These are phyloP conservation scores for Trapa incisa DNA, from an alignment of 345 rosid species.

Conservation along the genomic window DNA sequence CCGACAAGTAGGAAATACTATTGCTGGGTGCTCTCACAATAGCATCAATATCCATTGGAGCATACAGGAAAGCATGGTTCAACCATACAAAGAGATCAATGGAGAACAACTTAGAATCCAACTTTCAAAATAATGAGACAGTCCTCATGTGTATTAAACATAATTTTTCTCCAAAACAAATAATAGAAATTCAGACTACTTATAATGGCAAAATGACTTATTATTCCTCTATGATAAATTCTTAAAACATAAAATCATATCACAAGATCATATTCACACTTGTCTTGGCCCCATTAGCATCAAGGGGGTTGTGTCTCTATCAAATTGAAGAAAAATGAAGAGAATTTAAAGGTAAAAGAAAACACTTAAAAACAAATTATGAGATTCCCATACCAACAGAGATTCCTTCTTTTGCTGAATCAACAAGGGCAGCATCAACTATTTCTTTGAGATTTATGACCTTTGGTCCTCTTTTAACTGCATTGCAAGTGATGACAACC, in stretches of 20 bases:
- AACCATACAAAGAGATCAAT: too few relatives aligned
- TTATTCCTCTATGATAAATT: too few relatives aligned
- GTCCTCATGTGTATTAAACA: too few relatives aligned
- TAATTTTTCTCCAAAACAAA: too few relatives aligned
- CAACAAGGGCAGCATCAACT: constrained; percentile 70
- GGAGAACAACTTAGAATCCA: not conserved
- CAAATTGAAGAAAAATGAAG: too few relatives aligned
- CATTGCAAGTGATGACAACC: constrained; percentile 76
- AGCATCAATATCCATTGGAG: not conserved
- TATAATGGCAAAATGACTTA: too few relatives aligned
- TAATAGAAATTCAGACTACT: too few relatives aligned
- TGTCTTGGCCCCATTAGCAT: too few relatives aligned
- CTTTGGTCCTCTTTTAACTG: constrained; percentile 94
- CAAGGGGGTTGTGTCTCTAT: too few relatives aligned
- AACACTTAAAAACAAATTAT: not conserved
- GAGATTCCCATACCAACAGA: constrained; percentile 50
- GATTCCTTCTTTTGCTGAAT: constrained; percentile 50
- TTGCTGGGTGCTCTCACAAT: not conserved
- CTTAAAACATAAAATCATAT: too few relatives aligned
- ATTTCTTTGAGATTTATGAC: constrained; percentile 30
- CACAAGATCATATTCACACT: too few relatives aligned
- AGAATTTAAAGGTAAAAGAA: not conserved
- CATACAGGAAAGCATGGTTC: not conserved
- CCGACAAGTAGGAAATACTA: not conserved
- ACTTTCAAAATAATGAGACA: not conserved